Evolutionary conservation across 1,139 yeast genomes (phyloP), one percentile per base, ranked within the genome.

Genomic region (Saccharomyces hybrid): DNA sequence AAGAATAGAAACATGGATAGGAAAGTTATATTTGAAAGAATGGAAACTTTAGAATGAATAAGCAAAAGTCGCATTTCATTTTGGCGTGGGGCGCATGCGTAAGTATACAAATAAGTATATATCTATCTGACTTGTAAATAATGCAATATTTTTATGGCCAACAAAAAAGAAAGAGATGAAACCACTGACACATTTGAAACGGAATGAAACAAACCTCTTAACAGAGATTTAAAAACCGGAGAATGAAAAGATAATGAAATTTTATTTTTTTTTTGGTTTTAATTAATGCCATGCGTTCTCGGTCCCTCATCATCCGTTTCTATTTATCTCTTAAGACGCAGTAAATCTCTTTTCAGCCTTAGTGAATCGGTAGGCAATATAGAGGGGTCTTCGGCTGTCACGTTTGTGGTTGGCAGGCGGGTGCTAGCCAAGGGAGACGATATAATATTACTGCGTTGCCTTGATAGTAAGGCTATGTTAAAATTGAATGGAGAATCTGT

Each of bases 391-490:
- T 38, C 44, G 19, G 44, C n/a, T 12, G 44, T 14, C 11, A 38
- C 44, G 12, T 19, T 38, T 16, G 24, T 19, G 2, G 44, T 16
- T 19, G 44, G 44, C 26, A 38, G 19, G 11, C 44, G 44, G 19
- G 44, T 38, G 26, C 44, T 38, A 38, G 44, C 44, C 12, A 38
- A 19, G 26, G 44, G 44, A 19, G 44, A 38, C 26, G 44, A 38
- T 12, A 38, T 38, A n/a, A 38, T 55, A 46, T 54, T 55, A 44
- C 57, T 58, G 31, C 55, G 55, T 41, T 58, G 58, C 28, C 59
- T 53, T 16, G 59, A 56, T 5, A 57, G 38, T 8, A 54, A 53
- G 29, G 48, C 46, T 24, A 47, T 31, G 34, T 51, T 47, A 21
- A 53, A 47, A 34, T 54, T 54, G 27, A 54, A 27, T 34, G 55